Conservation (phyloP, 257 asterid genomes). For the Eucommia ulmoides region DNA sequence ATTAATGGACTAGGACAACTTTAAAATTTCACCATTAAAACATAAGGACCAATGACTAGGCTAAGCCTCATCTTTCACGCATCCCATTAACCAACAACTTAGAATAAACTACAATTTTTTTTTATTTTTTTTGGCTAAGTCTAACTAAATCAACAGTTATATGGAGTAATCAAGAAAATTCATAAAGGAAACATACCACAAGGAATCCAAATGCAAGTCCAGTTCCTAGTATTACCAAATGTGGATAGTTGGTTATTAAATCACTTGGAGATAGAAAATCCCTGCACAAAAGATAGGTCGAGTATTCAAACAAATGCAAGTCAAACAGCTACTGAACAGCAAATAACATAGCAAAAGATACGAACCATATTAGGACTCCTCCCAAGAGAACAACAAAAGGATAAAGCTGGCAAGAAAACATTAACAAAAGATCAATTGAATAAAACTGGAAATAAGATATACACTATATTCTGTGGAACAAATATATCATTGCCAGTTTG, state of each 20-base stretch:
- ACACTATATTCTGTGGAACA: conserved; percentile 1
- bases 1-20: no score
- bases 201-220: conserved; percentile 96
- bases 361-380: conserved; percentile 71
- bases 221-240: conserved; percentile 53
- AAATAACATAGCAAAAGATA: conserved; percentile 12
- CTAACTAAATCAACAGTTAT: no score
- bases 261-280: conserved; percentile 72
- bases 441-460: conserved; percentile 2
- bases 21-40: no score
- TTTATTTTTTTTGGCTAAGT: no score
- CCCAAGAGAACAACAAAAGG: conserved; percentile 67
- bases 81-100: no score
- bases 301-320: conserved; percentile 2
- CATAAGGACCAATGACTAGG: no score
- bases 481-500: background rate
- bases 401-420: conserved; percentile 47
- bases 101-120: no score
- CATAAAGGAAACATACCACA: conserved; percentile 53
- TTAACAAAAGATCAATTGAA: conserved; percentile 8
- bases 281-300: conserved; percentile 36
- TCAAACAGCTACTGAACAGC: conserved; percentile 1
- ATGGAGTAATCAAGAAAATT: no score
- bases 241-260: conserved; percentile 55
- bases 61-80: no score